Evolutionary conservation across 164 flowering plant species (phyloP), one percentile per base, ranked within the genome.

Genomic region (Piper longum): DNA sequence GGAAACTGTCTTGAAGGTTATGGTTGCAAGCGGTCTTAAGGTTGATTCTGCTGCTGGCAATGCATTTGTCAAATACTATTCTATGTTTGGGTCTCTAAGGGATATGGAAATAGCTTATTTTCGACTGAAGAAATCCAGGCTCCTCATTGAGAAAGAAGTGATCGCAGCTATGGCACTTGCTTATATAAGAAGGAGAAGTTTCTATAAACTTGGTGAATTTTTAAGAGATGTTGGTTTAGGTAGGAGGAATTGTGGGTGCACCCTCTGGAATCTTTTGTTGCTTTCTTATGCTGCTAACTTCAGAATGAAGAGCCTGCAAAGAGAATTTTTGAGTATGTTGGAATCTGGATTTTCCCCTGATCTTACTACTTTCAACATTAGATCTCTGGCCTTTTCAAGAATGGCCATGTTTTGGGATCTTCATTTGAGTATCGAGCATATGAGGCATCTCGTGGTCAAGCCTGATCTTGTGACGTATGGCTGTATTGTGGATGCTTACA

Each of bases 381-480:
- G 98, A n/a, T 79, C 86, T 7, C 58, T 90, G 69, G 97, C 97
- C 6, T 93, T 86, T 71, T 86, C 96, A 11, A 85, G 75, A 67
- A 93, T 93, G 96, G 72, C 78, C 55, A 69, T 93, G 76, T 78
- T 89, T 18, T 89, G 95, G 91, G 98, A 93, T 78, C 89, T 93
- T 56, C 97, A 93, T 76, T 71, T 93, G 59, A 86, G 82, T 69
- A 79, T 93, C 16, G 83, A 88, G 56, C 98, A 93, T 71, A 88
- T 93, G 98, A 83, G 70, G 54, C 88, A 82, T 72, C 79, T 73
- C 52, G 76, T 60, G 0, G 77, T 89, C 39, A 72, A 59, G 62
- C 91, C 95, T 64, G 97, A 93, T 78, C 80, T 93, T 68, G 96
- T 92, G 59, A 92, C 96, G n/a, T 88, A 79, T 75, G 96, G 98